Evolutionary conservation across 2,329 filamentous ascomycete species (phyloP).

Genomic region (Neonectria faginata): DNA sequence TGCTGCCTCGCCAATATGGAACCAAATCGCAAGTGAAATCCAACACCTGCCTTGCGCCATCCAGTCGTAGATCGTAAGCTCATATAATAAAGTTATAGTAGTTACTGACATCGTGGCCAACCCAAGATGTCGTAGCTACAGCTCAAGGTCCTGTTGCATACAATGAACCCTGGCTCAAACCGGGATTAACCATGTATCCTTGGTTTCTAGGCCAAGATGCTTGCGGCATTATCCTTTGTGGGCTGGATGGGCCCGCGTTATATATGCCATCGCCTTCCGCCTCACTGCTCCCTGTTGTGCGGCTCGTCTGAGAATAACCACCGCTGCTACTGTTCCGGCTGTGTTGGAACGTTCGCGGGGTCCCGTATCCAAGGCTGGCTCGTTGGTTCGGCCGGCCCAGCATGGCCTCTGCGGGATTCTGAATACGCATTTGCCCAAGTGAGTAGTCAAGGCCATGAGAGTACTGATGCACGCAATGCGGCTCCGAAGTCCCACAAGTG

Average conservation of each 20-base stretch:
- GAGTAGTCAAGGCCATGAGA: constrained; percentile 48
- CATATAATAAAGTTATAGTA: background rate
- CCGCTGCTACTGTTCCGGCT: constrained; percentile 51
- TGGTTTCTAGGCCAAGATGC: constrained; percentile 40
- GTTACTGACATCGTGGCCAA: constrained; percentile 1
- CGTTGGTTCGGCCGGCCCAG: constrained; percentile 25
- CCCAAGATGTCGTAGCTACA: background rate
- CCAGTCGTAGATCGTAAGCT: constrained; percentile 13
- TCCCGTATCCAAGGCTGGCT: constrained; percentile 48
- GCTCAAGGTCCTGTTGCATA: constrained; percentile 40
- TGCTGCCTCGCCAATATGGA: constrained; percentile 3
- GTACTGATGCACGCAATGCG: constrained; percentile 67
- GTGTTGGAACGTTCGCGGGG: constrained; percentile 45
- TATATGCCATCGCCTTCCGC: constrained; percentile 41
- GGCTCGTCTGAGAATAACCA: constrained; percentile 51
- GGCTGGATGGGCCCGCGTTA: constrained; percentile 36
- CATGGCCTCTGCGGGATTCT: constrained; percentile 26
- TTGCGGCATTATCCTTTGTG: constrained; percentile 37
- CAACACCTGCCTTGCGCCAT: constrained; percentile 10
- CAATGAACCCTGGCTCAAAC: constrained; percentile 31
- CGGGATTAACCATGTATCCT: constrained; percentile 34
- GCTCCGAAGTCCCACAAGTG: constrained; percentile 59
- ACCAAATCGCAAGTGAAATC: constrained; percentile 8
- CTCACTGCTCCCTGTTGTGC: constrained; percentile 49
- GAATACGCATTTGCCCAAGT: constrained; percentile 41